Evolutionary conservation across 164 flowering plant species (phyloP), one percentile per base, ranked within the genome.

Genomic region (Akebia trifoliata): DNA sequence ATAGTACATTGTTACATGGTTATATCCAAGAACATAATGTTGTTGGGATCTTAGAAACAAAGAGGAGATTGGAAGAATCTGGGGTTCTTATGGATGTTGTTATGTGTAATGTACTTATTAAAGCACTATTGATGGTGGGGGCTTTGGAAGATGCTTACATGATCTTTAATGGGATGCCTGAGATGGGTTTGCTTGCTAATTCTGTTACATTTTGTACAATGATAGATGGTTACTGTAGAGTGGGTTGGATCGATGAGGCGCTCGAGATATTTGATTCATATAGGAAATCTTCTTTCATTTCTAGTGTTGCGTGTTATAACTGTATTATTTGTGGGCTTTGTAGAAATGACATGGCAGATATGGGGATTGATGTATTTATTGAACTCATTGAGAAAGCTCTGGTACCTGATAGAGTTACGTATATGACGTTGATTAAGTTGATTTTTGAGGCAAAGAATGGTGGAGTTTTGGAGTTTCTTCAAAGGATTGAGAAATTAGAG

Each of bases 81-180:
- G 81, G 77, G 22, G 17, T 89, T 51, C 8, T 20, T 49, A 61
- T 81, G 75, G 97, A 89, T 73, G 60, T 63, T 56, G 68, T 75
- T 43, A 75, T 78, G 75, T 83, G 86, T 70, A 90, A 90, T 66
- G 67, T 79, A 38, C 76, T 81, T 42, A 77, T 90, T 2, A 86
- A 79, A 69, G 88, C 92, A n/a, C 65, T 80, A n/a, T 80, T 83
- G 62, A 63, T 80, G 81, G 66, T 80, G 28, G 86, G 90, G 20
- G 79, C 65, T 22, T 62, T 72, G 60, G 88, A 79, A 68, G 92
- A 86, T 62, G 88, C 83, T 47, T 51, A 56, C 65, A 56, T 37
- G 57, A 64, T 80, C 18, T 86, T 70, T 60, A 72, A 76, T 61
- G 67, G 66, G 51, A 68, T 86, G 76, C 59, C 73, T 6, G 72